Base-by-base conservation (phyloP, 495 filamentous ascomycete genomes). In the Stereocaulon alpinum region DNA sequence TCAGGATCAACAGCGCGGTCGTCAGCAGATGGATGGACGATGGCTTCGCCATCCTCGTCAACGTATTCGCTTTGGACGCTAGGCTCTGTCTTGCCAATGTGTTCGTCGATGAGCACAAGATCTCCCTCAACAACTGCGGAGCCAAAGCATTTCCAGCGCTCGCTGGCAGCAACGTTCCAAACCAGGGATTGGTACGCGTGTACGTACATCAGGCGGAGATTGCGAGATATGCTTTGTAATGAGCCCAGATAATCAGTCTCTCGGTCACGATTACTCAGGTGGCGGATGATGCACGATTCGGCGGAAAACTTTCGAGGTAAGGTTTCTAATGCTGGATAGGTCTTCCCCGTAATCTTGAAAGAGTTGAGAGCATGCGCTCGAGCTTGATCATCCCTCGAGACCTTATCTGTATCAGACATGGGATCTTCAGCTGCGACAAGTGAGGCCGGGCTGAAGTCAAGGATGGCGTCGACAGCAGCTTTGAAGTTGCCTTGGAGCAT, bases 181-280 rank as follows among this genome's bases (percentile, higher is more conserved):
- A 98, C 86, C 11, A 90, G 78, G 6, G 86, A 91, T 68, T 98
- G 93, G 72, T 95, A 96, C 30, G 94, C 93, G 64, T 98, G 93
- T 14, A 94, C 84, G 64, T 98, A 98, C 88, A 97, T 96, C 40
- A 88, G 77, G 17, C 88, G 82, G 71, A 96, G 77, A 41, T 86
- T 85, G 2, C 91, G 79, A 9, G 81, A 84, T 58, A 97, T 88
- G 32, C 76, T 76, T 67, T 84, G 79, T 55, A 98, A 68, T 0
- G 92, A 90, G 14, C 89, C 90, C 50, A 87, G 76, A 65, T 80
- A 91, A 71, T 98, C 91, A 29, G 69, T 75, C 27, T 63, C 65
- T 24, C 59, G 64, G 59, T 42, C 67, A 29, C 62, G 70, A 48
- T 65, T 72, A 42, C 75, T 67, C 4, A 97, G 80, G 62, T 89